Conservation (phyloP, 164 flowering plant species). For the Euptelea pleiosperma region DNA sequence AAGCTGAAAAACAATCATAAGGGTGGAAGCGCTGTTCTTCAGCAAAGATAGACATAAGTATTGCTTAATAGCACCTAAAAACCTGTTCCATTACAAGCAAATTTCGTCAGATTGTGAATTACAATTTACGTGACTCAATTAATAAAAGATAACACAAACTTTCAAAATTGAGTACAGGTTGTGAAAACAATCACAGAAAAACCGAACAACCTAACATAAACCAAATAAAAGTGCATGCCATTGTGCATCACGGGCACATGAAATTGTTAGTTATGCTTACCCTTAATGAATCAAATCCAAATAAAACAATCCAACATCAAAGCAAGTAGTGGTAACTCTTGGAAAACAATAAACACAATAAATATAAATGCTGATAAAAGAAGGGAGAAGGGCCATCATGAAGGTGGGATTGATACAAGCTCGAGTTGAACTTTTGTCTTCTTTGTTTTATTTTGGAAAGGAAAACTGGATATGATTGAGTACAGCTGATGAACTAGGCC, state of each 20-base stretch:
- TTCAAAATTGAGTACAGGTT: background rate
- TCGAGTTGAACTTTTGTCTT: background rate
- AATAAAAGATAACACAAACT: background rate
- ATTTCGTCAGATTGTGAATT: background rate
- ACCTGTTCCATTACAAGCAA: slow-evolving; percentile 49
- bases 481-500: no score
- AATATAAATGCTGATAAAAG: background rate
- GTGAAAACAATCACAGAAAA: no score
- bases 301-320: background rate
- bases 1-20: slow-evolving; percentile 97
- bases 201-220: no score
- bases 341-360: background rate
- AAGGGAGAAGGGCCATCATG: background rate
- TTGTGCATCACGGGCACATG: background rate
- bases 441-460: no score
- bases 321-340: background rate
- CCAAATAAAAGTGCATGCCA: background rate
- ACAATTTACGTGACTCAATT: background rate
- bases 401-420: background rate
- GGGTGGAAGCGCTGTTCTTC: slow-evolving; percentile 97
- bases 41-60: slow-evolving; percentile 88
- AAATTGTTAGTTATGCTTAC: no score
- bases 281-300: background rate
- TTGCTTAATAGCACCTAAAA: slow-evolving; percentile 96
- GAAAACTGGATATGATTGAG: no score